Conservation (phyloP, 139 green algal species). For the Raphidocelis subcapitata region DNA sequence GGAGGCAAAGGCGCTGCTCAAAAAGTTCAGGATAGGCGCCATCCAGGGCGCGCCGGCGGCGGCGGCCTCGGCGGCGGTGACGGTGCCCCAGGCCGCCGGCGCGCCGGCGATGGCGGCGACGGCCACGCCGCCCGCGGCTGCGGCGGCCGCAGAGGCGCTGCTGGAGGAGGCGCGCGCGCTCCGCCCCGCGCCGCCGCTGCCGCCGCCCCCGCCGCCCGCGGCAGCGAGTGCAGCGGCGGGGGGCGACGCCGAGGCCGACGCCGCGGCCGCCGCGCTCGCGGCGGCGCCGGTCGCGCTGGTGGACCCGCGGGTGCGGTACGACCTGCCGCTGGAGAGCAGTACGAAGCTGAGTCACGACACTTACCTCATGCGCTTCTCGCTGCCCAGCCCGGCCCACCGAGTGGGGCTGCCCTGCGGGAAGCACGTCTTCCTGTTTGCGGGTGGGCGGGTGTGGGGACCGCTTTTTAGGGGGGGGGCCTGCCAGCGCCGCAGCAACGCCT, state of each 20-base stretch:
- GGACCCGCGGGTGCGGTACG: constrained; percentile 14
- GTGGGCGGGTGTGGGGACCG: not conserved
- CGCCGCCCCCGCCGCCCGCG: not conserved
- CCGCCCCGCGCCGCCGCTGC: constrained; percentile 62
- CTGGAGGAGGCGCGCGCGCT: constrained; percentile 27
- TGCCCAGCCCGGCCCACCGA: constrained; percentile 76
- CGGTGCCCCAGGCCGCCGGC: not conserved
- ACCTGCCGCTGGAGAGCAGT: constrained; percentile 49
- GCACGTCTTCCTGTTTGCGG: constrained; percentile 91
- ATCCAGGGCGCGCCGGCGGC: no score
- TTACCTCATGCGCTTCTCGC: constrained; percentile 87
- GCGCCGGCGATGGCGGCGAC: not conserved
- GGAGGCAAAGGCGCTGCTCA: constrained; percentile 14
- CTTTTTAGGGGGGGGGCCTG: not conserved
- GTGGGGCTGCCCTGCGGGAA: constrained; percentile 91
- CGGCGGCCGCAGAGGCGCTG: constrained; percentile 1
- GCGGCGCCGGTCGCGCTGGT: not conserved
- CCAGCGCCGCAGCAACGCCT: no score
- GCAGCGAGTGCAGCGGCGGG: no score
- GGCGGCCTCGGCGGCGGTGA: no score
- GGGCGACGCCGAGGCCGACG: not conserved
- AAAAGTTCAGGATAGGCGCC: constrained; percentile 26
- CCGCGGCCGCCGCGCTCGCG: not conserved
- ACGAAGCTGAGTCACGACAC: constrained; percentile 82
- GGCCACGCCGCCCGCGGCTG: not conserved